phyloP scores from a whole-genome alignment of 2,329 filamentous ascomycete genomes.

The Arthrobotrys conoides region DNA sequence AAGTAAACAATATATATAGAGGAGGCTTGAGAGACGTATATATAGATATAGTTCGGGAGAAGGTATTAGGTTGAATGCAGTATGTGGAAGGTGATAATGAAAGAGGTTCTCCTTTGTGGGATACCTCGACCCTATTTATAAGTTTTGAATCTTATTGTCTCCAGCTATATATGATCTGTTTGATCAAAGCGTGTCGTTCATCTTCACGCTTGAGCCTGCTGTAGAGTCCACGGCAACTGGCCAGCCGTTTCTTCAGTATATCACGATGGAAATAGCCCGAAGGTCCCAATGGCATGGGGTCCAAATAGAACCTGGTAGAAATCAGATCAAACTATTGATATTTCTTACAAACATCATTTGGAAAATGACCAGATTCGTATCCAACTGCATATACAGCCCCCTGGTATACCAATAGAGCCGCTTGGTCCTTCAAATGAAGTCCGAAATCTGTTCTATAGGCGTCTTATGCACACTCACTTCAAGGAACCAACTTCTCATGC shows the following conservation, averaged over 20 bases:
- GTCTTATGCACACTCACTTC: background rate
- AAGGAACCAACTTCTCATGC: background rate
- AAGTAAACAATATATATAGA: background rate
- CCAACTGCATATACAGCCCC: conserved; percentile 16
- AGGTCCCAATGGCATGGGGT: too few species aligned
- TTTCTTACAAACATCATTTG: background rate
- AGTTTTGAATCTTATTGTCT: background rate
- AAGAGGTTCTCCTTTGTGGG: background rate
- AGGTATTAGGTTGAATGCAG: background rate
- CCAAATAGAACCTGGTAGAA: background rate
- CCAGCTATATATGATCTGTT: background rate
- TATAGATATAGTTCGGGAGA: background rate
- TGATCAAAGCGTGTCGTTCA: background rate
- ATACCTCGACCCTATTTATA: background rate
- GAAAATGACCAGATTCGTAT: conserved; percentile 7
- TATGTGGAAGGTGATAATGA: background rate
- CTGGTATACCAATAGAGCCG: background rate
- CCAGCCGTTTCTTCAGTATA: background rate
- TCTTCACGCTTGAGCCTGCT: background rate
- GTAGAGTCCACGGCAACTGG: background rate
- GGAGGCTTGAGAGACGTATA: background rate
- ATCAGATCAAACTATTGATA: background rate
- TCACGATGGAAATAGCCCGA: background rate
- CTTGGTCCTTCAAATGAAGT: background rate
- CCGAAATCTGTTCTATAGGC: background rate